phyloP scores from a whole-genome alignment of 2,329 filamentous ascomycete genomes.

The Beauveria varroae region DNA sequence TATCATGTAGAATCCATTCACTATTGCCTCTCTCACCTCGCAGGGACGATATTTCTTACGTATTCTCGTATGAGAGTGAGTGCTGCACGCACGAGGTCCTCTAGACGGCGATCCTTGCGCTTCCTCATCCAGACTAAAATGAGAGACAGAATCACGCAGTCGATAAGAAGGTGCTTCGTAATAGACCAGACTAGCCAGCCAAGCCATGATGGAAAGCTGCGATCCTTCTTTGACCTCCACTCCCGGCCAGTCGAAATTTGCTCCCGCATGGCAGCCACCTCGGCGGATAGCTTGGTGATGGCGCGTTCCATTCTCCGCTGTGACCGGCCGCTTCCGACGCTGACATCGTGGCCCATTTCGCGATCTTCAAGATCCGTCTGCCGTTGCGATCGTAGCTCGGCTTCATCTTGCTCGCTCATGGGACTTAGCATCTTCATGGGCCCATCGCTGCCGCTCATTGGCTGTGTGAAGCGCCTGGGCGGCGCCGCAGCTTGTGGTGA shows the following conservation, averaged over 20 bases:
- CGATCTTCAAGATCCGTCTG: slow-evolving; percentile 39
- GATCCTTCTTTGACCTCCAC: slow-evolving; percentile 58
- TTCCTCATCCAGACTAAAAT: slow-evolving; percentile 66
- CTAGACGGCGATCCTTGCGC: slow-evolving; percentile 62
- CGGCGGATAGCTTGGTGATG: slow-evolving; percentile 81
- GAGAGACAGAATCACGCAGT: slow-evolving; percentile 58
- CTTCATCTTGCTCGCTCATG: slow-evolving; percentile 76
- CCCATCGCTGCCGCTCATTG: slow-evolving; percentile 40
- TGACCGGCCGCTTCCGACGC: slow-evolving; percentile 50
- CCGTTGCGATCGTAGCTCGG: slow-evolving; percentile 46
- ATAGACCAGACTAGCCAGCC: slow-evolving; percentile 62
- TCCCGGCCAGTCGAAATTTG: slow-evolving; percentile 75
- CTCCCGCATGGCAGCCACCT: slow-evolving; percentile 85
- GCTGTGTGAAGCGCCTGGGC: slow-evolving; percentile 32
- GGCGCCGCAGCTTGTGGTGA: slow-evolving; percentile 39
- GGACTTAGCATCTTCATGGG: slow-evolving; percentile 70
- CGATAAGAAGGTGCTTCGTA: slow-evolving; percentile 66
- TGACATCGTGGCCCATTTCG: slow-evolving; percentile 29
- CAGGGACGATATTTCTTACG: slow-evolving; percentile 49
- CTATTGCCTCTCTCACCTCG: slow-evolving; percentile 33
- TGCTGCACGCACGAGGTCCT: slow-evolving; percentile 64
- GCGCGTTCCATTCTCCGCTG: slow-evolving; percentile 76
- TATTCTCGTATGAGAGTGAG: slow-evolving; percentile 53
- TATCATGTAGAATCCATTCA: neutral
- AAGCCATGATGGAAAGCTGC: slow-evolving; percentile 61